Conservation (phyloP, 2,329 filamentous ascomycete species). For the Ceratocystiopsis minuta region DNA sequence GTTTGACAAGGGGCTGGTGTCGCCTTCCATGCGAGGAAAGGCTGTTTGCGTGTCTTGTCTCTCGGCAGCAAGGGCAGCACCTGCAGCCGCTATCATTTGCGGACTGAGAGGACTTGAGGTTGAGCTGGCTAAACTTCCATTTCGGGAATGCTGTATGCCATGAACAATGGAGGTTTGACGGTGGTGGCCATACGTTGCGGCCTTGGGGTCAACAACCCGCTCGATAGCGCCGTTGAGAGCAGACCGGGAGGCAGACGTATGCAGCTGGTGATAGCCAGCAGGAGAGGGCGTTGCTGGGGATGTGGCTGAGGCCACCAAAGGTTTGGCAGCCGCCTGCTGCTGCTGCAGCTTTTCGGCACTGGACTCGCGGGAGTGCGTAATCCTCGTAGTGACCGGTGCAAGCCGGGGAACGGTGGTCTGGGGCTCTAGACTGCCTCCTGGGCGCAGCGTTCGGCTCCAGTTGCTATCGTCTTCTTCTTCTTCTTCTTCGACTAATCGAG, state of each 20-base stretch:
- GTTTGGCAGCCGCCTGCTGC: neutral
- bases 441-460: constrained; percentile 35
- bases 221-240: constrained; percentile 27
- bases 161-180: constrained; percentile 94
- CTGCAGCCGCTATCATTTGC: constrained; percentile 60
- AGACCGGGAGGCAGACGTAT: constrained; percentile 22
- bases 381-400: neutral
- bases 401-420: constrained; percentile 6
- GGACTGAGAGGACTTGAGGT: constrained; percentile 74
- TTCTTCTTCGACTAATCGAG: constrained; percentile 35
- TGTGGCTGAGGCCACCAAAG: neutral
- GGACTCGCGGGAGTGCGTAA: constrained; percentile 38
- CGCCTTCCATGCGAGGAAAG: constrained; percentile 25
- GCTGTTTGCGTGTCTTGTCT: constrained; percentile 29
- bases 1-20: neutral
- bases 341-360: constrained; percentile 34
- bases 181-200: constrained; percentile 60
- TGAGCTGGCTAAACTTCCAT: constrained; percentile 69
- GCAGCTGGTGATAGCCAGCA: constrained; percentile 20
- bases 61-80: constrained; percentile 33
- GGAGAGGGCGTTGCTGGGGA: constrained; percentile 13
- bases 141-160: constrained; percentile 82
- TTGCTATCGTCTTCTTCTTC: constrained; percentile 27
- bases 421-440: constrained; percentile 21
- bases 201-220: constrained; percentile 37